Evolutionary conservation across 257 asterid genomes (phyloP).

Genomic region (Solanum megistacrolobum): DNA sequence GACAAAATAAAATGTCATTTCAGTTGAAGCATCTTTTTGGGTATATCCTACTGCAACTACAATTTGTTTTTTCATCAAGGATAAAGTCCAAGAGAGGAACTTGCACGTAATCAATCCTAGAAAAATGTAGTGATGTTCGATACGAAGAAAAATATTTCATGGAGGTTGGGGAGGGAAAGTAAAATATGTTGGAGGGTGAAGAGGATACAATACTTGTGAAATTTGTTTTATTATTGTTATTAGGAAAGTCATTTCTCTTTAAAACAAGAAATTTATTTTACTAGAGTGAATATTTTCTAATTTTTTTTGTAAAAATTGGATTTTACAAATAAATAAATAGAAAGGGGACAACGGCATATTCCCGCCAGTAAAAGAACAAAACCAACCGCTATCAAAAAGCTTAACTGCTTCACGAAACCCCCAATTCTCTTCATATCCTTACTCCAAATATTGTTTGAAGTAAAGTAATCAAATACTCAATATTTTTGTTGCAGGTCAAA

Average conservation of each 20-base stretch:
- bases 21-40: background rate
- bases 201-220: too few relatives aligned
- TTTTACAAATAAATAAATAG: too few relatives aligned
- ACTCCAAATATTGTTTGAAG: background rate
- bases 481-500: background rate
- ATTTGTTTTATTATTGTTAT: too few relatives aligned
- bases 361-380: background rate
- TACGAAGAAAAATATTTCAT: too few relatives aligned
- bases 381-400: background rate
- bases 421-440: background rate
- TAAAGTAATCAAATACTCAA: background rate
- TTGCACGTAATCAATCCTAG: background rate
- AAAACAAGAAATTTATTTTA: too few relatives aligned
- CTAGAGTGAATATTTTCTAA: too few relatives aligned
- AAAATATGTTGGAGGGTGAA: too few relatives aligned
- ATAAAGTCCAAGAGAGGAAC: background rate
- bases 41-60: background rate
- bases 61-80: background rate
- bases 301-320: too few relatives aligned
- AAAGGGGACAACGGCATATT: background rate
- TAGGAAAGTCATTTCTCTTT: too few relatives aligned
- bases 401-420: background rate
- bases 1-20: background rate
- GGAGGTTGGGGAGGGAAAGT: too few relatives aligned
- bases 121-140: background rate